These are phyloP conservation scores for Nannochloropsis granulata DNA, from an alignment of 108 stramenopile species.

Conservation along the genomic window DNA sequence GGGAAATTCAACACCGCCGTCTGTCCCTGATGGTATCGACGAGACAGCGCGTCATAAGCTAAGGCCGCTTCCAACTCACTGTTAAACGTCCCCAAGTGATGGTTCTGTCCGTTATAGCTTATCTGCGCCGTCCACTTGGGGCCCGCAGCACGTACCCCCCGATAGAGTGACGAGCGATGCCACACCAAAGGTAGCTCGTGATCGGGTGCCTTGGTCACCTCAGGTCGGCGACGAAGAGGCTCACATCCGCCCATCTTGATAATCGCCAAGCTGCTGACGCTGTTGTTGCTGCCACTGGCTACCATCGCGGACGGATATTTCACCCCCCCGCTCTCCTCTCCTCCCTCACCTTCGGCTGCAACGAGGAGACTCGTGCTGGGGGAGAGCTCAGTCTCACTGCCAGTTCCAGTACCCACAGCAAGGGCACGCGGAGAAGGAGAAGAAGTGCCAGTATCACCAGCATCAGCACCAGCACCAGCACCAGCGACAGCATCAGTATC, in stretches of 20 bases:
- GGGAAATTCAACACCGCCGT: not conserved
- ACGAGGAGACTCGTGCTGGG: not conserved
- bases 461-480: no score
- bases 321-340: not conserved
- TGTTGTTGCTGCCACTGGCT: not conserved
- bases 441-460: no score
- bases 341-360: not conserved
- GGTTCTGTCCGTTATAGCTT: not conserved
- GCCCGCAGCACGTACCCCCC: conserved; percentile 19
- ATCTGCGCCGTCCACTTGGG: conserved; percentile 20
- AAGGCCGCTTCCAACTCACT: not conserved
- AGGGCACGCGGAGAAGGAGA: no score
- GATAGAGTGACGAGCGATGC: conserved; percentile 18
- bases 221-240: not conserved
- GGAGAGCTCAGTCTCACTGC: not conserved
- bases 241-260: not conserved
- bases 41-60: not conserved
- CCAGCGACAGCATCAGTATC: not conserved
- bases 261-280: not conserved
- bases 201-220: not conserved
- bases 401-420: not conserved
- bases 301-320: not conserved
- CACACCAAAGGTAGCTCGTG: conserved; percentile 6
- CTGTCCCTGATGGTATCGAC: not conserved
- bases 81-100: not conserved